Evolutionary conservation across 2,329 filamentous ascomycete species (phyloP), one percentile per base, ranked within the genome.

Genomic region (Colletotrichum godetiae): DNA sequence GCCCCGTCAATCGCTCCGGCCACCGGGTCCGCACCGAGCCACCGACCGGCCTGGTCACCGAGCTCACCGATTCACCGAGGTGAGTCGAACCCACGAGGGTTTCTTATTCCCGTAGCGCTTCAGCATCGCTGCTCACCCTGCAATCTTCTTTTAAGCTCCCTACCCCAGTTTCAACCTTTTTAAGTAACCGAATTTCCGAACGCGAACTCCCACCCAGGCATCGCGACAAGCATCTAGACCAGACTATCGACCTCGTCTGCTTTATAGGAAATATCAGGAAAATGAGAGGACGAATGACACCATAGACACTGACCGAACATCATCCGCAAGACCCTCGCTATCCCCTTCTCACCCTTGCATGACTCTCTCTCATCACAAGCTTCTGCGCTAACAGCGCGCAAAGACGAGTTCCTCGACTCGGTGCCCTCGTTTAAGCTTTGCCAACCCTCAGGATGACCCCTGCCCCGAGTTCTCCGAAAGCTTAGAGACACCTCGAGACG

Each of bases 401-500:
- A 42, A 13, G 15, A 13, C 5, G 15, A 12, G 12, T 19, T 6
- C 27, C 22, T 56, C 63, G 19, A 33, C 8, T 24, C 3, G 15
- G 8, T n/a, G n/a, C 12, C 31, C 24, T 49, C 42, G 42, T 24
- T 67, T 49, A 67, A 71, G 68, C 56, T 67, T 67, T 67, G 35
- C 27, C 49, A 61, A 24, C 8, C 24, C 3, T 5, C 22, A 52
- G 63, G 68, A 67, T 57, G n/a, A 67, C 56, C 63, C 68, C 61
- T 72, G 68, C 37, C 35, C 0, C 7, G 37, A 15, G 7, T 42
- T 13, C 42, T n/a, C 2, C n/a, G 12, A 37, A 72, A 57, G 63
- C 68, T 61, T 67, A 61, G 52, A 49, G 58, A 31, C 57, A 62
- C 57, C 63, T 67, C 33, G 33, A 57, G 56, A 57, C 33, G 63